Percentiles rank a stretch among this genome's conserved stretches.
These are phyloP conservation scores for Lablab purpureus DNA, from an alignment of 306 rosid species.

Conservation along the genomic window DNA sequence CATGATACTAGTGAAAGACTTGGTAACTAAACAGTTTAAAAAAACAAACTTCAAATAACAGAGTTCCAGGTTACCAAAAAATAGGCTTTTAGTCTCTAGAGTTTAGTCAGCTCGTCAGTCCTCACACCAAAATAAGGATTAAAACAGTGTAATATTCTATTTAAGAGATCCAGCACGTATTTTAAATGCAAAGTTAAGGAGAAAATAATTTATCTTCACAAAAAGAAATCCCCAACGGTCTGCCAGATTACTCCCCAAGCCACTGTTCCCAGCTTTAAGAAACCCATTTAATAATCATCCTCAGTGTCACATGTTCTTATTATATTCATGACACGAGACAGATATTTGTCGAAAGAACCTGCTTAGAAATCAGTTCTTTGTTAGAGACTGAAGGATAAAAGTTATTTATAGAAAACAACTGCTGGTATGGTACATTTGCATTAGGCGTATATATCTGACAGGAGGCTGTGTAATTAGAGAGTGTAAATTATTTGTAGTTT, in stretches of 20 bases:
- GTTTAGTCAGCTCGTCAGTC: not conserved
- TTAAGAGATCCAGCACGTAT: not conserved
- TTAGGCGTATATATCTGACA: not conserved
- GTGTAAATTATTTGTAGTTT: not conserved
- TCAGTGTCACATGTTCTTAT: slow-evolving; percentile 5
- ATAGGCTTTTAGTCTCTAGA: not conserved
- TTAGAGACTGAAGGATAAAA: no score
- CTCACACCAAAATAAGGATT: not conserved
- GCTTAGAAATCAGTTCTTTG: no score
- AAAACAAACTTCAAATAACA: not conserved
- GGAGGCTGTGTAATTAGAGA: not conserved
- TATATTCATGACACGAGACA: slow-evolving; percentile 33
- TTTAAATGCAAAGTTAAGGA: not conserved
- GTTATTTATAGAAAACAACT: not conserved
- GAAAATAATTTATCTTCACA: slow-evolving; percentile 9
- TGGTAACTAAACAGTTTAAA: not conserved
- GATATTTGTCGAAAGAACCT: no score
- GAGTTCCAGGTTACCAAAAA: slow-evolving; percentile 13
- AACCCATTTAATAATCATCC: slow-evolving; percentile 28
- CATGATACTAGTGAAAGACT: not conserved
- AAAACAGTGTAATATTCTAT: not conserved
- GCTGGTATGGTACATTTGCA: not conserved
- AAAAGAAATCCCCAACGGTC: slow-evolving; percentile 20
- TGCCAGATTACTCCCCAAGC: slow-evolving; percentile 24
- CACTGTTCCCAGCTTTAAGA: not conserved